Evolutionary conservation across 345 rosid species (phyloP).

Genomic region (Physaria fendleri): DNA sequence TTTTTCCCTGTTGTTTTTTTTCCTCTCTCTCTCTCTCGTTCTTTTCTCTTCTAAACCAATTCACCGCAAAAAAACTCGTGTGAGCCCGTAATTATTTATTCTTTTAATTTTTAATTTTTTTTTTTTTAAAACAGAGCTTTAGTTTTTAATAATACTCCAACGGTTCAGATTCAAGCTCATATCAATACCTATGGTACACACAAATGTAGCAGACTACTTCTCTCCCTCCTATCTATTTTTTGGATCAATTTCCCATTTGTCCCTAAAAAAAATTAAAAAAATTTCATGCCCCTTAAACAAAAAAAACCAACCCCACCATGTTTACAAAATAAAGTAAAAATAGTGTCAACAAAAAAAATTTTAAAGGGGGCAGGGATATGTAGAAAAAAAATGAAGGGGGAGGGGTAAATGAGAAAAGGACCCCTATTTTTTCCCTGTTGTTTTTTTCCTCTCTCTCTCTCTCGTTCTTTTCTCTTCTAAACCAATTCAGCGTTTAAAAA

Average conservation of each 20-base stretch:
- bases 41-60: slow-evolving; percentile 9
- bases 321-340: too few species aligned
- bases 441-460: neutral
- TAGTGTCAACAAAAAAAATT: too few species aligned
- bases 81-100: slow-evolving; percentile 6
- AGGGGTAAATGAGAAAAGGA: too few species aligned
- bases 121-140: neutral
- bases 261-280: too few species aligned
- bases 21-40: neutral
- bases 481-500: too few species aligned
- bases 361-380: too few species aligned
- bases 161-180: slow-evolving; percentile 18
- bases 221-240: neutral
- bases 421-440: neutral
- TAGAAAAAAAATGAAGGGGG: too few species aligned
- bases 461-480: slow-evolving; percentile 19
- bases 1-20: slow-evolving; percentile 4
- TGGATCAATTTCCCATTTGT: too few species aligned
- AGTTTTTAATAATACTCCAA: neutral
- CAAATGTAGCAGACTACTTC: slow-evolving; percentile 11
- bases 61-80: slow-evolving; percentile 2
- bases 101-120: too few species aligned
- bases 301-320: too few species aligned
- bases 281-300: too few species aligned
- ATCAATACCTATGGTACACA: neutral